Base-by-base conservation (phyloP, 2,329 filamentous ascomycete species). In the Talaromyces sp. region DNA sequence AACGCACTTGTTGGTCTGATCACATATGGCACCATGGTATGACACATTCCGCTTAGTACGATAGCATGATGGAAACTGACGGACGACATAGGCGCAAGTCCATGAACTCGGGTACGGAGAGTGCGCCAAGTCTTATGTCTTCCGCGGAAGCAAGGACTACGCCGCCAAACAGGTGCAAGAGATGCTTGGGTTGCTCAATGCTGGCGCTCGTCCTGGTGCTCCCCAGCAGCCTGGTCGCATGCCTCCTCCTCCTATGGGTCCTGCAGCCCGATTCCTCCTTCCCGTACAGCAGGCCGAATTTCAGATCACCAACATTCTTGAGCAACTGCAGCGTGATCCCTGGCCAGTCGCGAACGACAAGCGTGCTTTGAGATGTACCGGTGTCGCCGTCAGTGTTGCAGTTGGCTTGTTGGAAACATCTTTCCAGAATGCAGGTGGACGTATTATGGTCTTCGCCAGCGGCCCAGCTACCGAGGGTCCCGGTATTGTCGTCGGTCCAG, bases 121-220 rank as follows among this genome's bases (percentile, higher is more conserved):
- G 78, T 99, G 95, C 78, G 92, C 95, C 67, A 99, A 98, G 79
- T 97, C 93, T 5, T 99, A 97, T 72, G 95, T 99, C 46, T 99
- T 99, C 84, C 87, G 93, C 62, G 95, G 95, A 42, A 97, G 88
- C 82, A 99, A 98, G 82, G 95, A 99, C 72, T 99, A 99, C 77
- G 85, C 88, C n/a, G 91, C 93, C 60, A 98, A 98, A 80, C 93
- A 98, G 75, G 92, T 99, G n/a, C 93, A 98, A 77, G 95, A 99
- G 73, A 99, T 99, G 95, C 88, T 99, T 58, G 95, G 93, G 31
- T 83, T 97, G 61, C 83, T 88, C 55, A 85, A 89, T 21, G 82
- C 90, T 25, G 86, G 87, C 39, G 76, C 92, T 66, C 87, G 95
- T 67, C 92, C 92, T 44, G 80, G 84, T 73, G 86, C 90, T 77